Percentiles rank a stretch among this genome's conserved stretches.
Evolutionary conservation across 2,329 filamentous ascomycete genomes (phyloP).

Genomic region (Neopestalotiopsis clavispora): DNA sequence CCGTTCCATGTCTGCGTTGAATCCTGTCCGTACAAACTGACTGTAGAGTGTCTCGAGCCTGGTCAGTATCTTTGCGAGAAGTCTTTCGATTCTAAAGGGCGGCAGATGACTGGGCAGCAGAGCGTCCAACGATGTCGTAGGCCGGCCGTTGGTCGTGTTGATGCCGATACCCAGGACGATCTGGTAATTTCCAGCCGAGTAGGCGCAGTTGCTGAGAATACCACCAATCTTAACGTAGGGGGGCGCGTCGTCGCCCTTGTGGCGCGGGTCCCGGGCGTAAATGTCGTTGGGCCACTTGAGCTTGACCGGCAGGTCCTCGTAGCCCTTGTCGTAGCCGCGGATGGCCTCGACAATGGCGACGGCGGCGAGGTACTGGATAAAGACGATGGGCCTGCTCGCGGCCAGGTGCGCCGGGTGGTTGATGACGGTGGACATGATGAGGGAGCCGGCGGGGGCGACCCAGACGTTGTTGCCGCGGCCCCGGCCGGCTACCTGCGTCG

Average conservation of each 20-base stretch:
- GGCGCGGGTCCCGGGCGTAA: conserved; percentile 71
- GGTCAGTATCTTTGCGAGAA: conserved; percentile 81
- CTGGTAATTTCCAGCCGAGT: conserved; percentile 77
- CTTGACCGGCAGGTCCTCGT: conserved; percentile 76
- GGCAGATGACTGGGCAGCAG: conserved; percentile 60
- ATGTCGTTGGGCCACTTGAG: conserved; percentile 99
- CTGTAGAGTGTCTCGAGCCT: conserved; percentile 79
- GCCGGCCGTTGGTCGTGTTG: conserved; percentile 82
- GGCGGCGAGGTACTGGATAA: conserved; percentile 91
- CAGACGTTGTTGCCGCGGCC: conserved; percentile 93
- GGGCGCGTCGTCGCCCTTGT: conserved; percentile 46
- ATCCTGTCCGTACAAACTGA: conserved; percentile 76
- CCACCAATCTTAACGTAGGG: conserved; percentile 89
- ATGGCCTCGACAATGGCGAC: conserved; percentile 87
- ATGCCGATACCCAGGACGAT: conserved; percentile 86
- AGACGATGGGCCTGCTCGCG: conserved; percentile 79
- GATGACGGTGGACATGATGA: conserved; percentile 89
- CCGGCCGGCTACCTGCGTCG: conserved; percentile 84
- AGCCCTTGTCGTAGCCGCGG: conserved; percentile 77
- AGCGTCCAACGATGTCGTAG: conserved; percentile 85
- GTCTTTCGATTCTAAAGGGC: conserved; percentile 74
- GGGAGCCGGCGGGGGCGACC: conserved; percentile 84
- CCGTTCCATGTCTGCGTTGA: conserved; percentile 72
- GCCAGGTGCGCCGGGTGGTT: conserved; percentile 80
- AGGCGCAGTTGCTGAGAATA: conserved; percentile 88